Percentiles rank a stretch among this genome's conserved stretches.
These are phyloP conservation scores for Colletotrichum spaethianum DNA, from an alignment of 2,329 filamentous ascomycete genomes.

Conservation along the genomic window DNA sequence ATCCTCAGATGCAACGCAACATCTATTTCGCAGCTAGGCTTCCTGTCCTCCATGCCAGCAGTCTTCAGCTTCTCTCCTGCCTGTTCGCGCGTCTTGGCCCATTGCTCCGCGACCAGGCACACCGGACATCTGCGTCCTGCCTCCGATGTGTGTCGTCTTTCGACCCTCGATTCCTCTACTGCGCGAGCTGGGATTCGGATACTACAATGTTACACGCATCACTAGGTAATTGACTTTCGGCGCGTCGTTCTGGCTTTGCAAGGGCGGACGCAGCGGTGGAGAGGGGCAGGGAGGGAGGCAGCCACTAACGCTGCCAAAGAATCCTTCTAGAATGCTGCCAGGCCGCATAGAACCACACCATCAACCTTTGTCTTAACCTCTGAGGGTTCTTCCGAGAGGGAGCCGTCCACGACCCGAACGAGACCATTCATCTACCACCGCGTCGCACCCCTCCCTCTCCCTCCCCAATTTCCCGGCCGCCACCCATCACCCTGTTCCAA, in stretches of 20 bases:
- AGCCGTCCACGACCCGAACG: background rate
- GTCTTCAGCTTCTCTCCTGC: constrained; percentile 10
- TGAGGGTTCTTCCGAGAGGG: background rate
- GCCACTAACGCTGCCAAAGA: constrained; percentile 19
- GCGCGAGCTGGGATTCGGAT: background rate
- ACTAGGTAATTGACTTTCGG: constrained; percentile 16
- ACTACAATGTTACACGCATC: background rate
- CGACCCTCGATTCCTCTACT: background rate
- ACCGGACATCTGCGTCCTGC: background rate
- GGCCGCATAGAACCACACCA: constrained; percentile 22
- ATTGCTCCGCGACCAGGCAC: background rate
- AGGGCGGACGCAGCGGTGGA: constrained; percentile 12
- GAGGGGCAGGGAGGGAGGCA: background rate
- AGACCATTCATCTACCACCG: background rate
- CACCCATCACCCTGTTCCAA: constrained; percentile 9
- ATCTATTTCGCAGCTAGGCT: background rate
- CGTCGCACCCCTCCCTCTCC: background rate
- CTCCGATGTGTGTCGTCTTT: too few species aligned
- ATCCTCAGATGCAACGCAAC: constrained; percentile 8
- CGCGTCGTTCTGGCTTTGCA: background rate
- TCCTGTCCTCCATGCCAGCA: background rate
- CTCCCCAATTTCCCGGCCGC: constrained; percentile 18
- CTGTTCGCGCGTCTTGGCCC: constrained; percentile 8
- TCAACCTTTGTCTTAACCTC: background rate
- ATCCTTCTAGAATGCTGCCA: constrained; percentile 39